phyloP scores from a whole-genome alignment of 116 monocot species.

The Iris pallida region DNA sequence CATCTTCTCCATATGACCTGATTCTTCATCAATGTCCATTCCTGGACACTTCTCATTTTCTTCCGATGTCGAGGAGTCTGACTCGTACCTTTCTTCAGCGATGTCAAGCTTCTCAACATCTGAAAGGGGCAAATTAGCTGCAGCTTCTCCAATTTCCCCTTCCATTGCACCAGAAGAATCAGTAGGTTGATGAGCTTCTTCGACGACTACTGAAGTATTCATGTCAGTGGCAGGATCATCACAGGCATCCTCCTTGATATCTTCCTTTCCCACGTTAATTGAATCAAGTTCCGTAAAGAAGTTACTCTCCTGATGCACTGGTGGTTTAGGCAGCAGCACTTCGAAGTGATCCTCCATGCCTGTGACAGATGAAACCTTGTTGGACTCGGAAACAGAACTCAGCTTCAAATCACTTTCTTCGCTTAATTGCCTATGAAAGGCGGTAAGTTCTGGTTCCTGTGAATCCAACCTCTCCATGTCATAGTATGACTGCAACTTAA shows the following conservation, averaged over 20 bases:
- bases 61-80: slow-evolving; percentile 12
- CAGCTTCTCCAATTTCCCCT: slow-evolving; percentile 1
- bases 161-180: slow-evolving; percentile 2
- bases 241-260: slow-evolving; percentile 5
- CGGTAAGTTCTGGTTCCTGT: slow-evolving; percentile 6
- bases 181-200: slow-evolving; percentile 13
- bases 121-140: slow-evolving; percentile 7
- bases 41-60: slow-evolving; percentile 2
- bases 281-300: slow-evolving; percentile 8
- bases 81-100: slow-evolving; percentile 17
- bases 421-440: slow-evolving; percentile 19
- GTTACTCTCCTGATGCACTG: slow-evolving; percentile 17
- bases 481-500: slow-evolving; percentile 28
- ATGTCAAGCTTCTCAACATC: slow-evolving; percentile 9
- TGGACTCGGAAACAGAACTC: slow-evolving; percentile 10
- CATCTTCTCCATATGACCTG: neutral
- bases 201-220: slow-evolving; percentile 7
- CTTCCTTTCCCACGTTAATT: slow-evolving; percentile 12
- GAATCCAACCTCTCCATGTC: slow-evolving; percentile 19
- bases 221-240: slow-evolving; percentile 7
- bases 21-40: slow-evolving; percentile 10
- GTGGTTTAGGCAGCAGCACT: slow-evolving; percentile 2
- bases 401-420: slow-evolving; percentile 19
- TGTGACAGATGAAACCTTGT: slow-evolving; percentile 14
- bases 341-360: slow-evolving; percentile 14